Base-by-base conservation (phyloP, 1,284 basidiomycete species). In the Baeospora myosura region DNA sequence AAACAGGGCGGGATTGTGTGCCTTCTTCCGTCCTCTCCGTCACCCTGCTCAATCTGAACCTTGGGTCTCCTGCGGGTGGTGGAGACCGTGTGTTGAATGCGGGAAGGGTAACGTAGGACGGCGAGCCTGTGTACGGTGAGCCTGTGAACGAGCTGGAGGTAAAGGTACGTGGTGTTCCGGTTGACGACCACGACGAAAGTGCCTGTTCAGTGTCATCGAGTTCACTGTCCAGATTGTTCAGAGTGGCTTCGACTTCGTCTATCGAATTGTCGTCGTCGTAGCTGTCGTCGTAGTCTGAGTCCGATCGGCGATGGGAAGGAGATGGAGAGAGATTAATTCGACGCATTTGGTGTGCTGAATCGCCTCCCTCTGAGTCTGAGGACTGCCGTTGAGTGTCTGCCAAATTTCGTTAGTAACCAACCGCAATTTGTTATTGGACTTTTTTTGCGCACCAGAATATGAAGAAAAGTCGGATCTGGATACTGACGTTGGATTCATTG, bases 221-320 rank as follows among this genome's bases (percentile, higher is more conserved):
- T 43, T 87, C 78, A 33, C 82, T 65, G 46, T 83, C 79, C 18
- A 86, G 61, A 43, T 72, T 68, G 41, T 68, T 76, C 33, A 88
- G 68, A 11, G 76, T 69, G 14, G 73, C 76, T 57, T 85, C 82
- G 16, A 87, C 81, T 58, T 86, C 80, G 47, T 70, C 67, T 41
- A 71, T 58, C 7, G 71, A 72, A 50, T 72, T 64, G 44, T 62
- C 63, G 47, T 73, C 71, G 23, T 60, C 62, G 52, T 69, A 72
- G 5, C 56, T 54, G 48, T 70, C 65, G 10, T 50, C 42, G 42
- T 63, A 54, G 34, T 41, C 32, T n/a, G 12, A n/a, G 18, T 18
- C 18, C 58, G 45, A 64, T 68, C 3, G 71, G 71, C 7, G 66
- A 63, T 11, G 71, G 24, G 10, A 11, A 29, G 38, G 38, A 30